Conservation (phyloP, 2,329 filamentous ascomycete genomes). For the Apiospora kogelbergensis region DNA sequence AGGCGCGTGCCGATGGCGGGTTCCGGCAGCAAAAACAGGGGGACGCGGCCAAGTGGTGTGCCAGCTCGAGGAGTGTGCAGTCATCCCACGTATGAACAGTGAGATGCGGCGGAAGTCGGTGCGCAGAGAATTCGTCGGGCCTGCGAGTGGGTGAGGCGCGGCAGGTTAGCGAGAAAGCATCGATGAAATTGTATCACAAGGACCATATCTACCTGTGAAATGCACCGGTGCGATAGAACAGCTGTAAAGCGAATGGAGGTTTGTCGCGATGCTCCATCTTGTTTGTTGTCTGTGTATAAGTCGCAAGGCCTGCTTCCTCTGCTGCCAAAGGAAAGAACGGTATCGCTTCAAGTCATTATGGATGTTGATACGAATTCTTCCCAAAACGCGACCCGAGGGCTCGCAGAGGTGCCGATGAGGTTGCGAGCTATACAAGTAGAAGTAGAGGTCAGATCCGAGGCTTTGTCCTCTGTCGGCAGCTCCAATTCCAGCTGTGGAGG, state of each 20-base stretch:
- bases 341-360: conserved; percentile 4
- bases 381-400: neutral
- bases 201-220: conserved; percentile 59
- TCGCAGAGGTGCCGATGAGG: neutral
- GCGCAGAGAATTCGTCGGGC: conserved; percentile 67
- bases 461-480: neutral
- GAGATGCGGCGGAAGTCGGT: conserved; percentile 63
- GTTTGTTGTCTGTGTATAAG: conserved; percentile 1
- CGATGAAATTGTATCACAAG: neutral
- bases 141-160: conserved; percentile 36
- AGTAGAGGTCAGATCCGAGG: neutral
- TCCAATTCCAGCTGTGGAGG: neutral
- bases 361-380: neutral
- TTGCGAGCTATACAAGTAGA: neutral
- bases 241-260: conserved; percentile 79
- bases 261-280: conserved; percentile 66
- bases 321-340: neutral
- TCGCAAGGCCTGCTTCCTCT: neutral
- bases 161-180: neutral
- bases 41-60: conserved; percentile 72
- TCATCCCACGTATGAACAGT: conserved; percentile 85
- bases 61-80: conserved; percentile 79
- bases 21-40: conserved; percentile 67
- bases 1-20: conserved; percentile 80
- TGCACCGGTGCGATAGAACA: conserved; percentile 75